Evolutionary conservation across 345 rosid genomes (phyloP).

Genomic region (Salix dunnii): DNA sequence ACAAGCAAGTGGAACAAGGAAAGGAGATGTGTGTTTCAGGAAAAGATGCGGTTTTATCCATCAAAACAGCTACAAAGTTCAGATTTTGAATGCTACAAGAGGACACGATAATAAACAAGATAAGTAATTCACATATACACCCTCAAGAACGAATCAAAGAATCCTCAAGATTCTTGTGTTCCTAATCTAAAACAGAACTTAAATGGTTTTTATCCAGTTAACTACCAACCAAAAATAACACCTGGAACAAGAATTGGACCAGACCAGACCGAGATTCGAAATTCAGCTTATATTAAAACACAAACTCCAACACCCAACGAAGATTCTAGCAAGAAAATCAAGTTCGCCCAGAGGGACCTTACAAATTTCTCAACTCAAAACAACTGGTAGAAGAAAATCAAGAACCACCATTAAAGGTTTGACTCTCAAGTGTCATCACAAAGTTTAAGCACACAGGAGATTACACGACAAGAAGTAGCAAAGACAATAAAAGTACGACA

Average conservation of each 20-base stretch:
- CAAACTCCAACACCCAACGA: conserved; percentile 15
- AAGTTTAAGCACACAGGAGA: conserved; percentile 12
- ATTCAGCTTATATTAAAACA: conserved; percentile 6
- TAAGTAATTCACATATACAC: conserved; percentile 19
- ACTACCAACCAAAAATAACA: conserved; percentile 23
- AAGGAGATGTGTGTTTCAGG: conserved; percentile 2
- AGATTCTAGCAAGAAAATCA: conserved; percentile 34
- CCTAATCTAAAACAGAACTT: background rate
- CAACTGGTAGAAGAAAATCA: background rate
- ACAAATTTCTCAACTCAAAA: background rate
- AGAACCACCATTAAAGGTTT: conserved; percentile 14
- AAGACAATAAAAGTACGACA: background rate
- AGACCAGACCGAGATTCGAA: conserved; percentile 30
- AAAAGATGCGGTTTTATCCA: conserved; percentile 43
- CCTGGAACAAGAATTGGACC: conserved; percentile 34
- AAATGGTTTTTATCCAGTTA: conserved; percentile 15
- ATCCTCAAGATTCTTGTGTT: conserved; percentile 28
- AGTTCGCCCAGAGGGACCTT: conserved; percentile 10
- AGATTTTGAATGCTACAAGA: conserved; percentile 19
- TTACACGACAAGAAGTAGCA: background rate
- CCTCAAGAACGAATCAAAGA: conserved; percentile 34
- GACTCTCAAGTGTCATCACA: conserved; percentile 18
- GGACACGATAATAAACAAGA: conserved; percentile 25
- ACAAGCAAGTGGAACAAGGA: conserved; percentile 24
- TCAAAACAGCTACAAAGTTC: conserved; percentile 14